Evolutionary conservation across 768 basidiomycete genomes (phyloP), one percentile per base, ranked within the genome.

Genomic region (Suillus tomentosus): DNA sequence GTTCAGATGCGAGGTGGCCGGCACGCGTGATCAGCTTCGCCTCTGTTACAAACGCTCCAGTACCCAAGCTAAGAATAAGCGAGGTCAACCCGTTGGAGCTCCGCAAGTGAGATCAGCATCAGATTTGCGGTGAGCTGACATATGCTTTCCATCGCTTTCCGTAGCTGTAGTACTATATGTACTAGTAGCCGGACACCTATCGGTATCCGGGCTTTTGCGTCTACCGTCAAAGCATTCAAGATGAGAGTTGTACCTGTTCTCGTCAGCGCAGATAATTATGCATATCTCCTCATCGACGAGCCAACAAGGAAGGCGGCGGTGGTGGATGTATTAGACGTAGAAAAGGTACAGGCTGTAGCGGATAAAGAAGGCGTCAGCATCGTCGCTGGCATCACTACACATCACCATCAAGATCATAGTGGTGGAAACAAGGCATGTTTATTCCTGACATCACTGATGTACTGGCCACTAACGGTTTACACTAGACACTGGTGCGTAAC

Each of bases 361-460:
- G 76, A 86, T 50, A 76, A 79, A 11, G 83, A 85, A 45, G 86
- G 81, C 10, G 89, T 94, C 31, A 73, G 83, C 54, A 82, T 95
- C 63, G 81, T 91, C 42, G 88, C 91, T 47, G 84, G 79, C 27
- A 82, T 99, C 68, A 97, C 94, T 14, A 99, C 96, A 3, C 96
- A 97, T 76, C 94, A 95, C 75, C 96, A 97, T 75, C 70, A 82
- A 67, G 96, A 98, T 78, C 95, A 95, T 74, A 89, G 88, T 67
- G 93, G 92, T 22, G 95, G 95, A 40, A 96, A 96, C 76, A 73
- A 87, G 79, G 92, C 93, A 40, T 65, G 78, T 75, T 56, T 14
- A 2, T 40, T 40, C 3, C 36, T n/a, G 1, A 24, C 17, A 42
- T 40, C 55, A 9, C 8, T 15, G 24, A 51, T 51, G 50, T 51